phyloP scores from a whole-genome alignment of 352 stramenopile genomes.

The Pythium vanterpoolii region DNA sequence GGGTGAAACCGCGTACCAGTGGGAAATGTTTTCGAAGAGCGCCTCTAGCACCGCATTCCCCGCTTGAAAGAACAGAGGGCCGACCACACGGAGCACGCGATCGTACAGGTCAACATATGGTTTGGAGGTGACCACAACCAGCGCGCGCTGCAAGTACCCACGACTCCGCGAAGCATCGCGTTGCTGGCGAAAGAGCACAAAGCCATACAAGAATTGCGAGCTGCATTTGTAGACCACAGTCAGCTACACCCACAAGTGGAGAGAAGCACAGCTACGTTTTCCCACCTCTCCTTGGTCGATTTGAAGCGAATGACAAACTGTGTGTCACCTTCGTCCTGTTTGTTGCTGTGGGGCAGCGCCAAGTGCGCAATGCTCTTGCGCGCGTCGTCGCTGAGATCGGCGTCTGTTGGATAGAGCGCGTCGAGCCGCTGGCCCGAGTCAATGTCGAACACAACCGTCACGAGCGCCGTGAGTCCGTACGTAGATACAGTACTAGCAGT shows the following conservation, averaged over 20 bases:
- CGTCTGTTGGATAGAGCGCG: constrained; percentile 45
- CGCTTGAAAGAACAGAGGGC: constrained; percentile 76
- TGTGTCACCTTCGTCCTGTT: constrained; percentile 82
- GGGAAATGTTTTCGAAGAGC: constrained; percentile 66
- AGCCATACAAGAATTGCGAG: constrained; percentile 65
- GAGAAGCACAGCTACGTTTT: background rate
- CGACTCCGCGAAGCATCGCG: constrained; percentile 62
- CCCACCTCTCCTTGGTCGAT: constrained; percentile 32
- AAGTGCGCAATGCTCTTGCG: constrained; percentile 71
- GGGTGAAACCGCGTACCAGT: constrained; percentile 33
- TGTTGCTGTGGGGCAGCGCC: constrained; percentile 84
- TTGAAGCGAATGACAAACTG: constrained; percentile 80
- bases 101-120: constrained; percentile 82
- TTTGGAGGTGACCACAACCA: constrained; percentile 72
- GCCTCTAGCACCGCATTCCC: constrained; percentile 64
- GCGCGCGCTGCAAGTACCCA: constrained; percentile 81
- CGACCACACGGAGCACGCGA: constrained; percentile 60
- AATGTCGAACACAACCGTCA: constrained; percentile 81
- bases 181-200: constrained; percentile 83
- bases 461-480: constrained; percentile 60
- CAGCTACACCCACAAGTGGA: too few relatives aligned
- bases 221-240: too few relatives aligned
- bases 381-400: constrained; percentile 43
- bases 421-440: constrained; percentile 73
- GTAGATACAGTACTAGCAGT: background rate